Base-by-base conservation (phyloP, 192 early-diverging fungal genomes). In the Geranomyces michiganensis region DNA sequence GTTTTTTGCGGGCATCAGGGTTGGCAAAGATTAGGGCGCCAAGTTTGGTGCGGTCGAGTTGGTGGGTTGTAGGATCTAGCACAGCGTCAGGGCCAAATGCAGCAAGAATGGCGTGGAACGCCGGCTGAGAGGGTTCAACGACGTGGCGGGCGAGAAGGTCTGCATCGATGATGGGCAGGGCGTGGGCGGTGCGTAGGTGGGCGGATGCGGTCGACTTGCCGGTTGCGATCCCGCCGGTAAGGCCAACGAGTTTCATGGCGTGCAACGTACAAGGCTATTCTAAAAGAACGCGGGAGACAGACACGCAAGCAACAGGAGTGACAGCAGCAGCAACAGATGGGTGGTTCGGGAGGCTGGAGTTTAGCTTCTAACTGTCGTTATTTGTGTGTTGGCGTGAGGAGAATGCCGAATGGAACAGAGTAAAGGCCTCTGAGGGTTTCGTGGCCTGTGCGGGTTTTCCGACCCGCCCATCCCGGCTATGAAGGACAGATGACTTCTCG, bases 181-280 rank as follows among this genome's bases (percentile, higher is more conserved):
- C 56, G 30, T 68, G 41, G 27, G 49, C 27, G 1, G 27, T 77
- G 13, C 66, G 58, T 32, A 96, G 79, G 30, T 88, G 83, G 10
- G 76, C 67, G 30, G 91, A 91, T 31, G 95, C 92, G 7, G 93
- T 96, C 51, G 91, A 92, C 79, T 98, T 98, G 64, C 93, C 92
- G 27, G 80, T 81, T 30, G 94, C 92, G 56, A 99, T 99, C 30
- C 96, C 95, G 62, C 97, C 97, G 10, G 97, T 99, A 45, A 99
- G 83, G 13, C 96, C 96, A 43, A 97, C 76, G 26, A 99, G 77
- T 58, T 91, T 88, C 96, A 99, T 98, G n/a, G n/a, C n/a, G n/a
- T n/a, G n/a, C n/a, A n/a, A n/a, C n/a, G n/a, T n/a, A n/a, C n/a
- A n/a, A n/a, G n/a, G n/a, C n/a, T n/a, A n/a, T n/a, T n/a, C n/a